Percentiles rank a stretch among this genome's conserved stretches.
Conservation (phyloP, 2,329 filamentous ascomycete species). For the Fusarium fujikuroi region DNA sequence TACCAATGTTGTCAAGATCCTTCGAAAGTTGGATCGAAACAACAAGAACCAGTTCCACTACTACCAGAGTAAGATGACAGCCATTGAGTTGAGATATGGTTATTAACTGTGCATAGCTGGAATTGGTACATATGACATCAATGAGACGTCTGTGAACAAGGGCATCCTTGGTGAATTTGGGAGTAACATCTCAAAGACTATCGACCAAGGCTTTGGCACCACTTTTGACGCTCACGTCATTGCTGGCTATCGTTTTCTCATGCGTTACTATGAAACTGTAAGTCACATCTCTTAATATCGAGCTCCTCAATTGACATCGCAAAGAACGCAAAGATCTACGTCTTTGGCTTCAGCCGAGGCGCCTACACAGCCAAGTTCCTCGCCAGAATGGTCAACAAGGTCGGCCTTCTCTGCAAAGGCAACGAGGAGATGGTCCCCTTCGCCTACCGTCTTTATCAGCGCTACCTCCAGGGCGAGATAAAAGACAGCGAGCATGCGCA, state of each 20-base stretch:
- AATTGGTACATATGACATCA: slow-evolving; percentile 61
- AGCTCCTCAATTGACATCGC: accelerated
- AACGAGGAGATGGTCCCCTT: slow-evolving; percentile 66
- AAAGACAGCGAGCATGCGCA: slow-evolving; percentile 46
- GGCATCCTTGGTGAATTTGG: slow-evolving; percentile 47
- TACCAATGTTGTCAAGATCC: slow-evolving; percentile 65
- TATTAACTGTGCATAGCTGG: slow-evolving; percentile 49
- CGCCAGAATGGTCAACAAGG: slow-evolving; percentile 60
- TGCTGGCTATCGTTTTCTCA: slow-evolving; percentile 64
- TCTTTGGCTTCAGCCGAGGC: slow-evolving; percentile 65
- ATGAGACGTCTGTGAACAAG: slow-evolving; percentile 55
- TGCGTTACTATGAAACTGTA: slow-evolving; percentile 62
- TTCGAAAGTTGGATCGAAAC: slow-evolving; percentile 58
- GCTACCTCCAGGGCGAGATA: slow-evolving; percentile 53
- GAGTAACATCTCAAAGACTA: slow-evolving; percentile 52
- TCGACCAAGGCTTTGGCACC: slow-evolving; percentile 57
- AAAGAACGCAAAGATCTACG: slow-evolving; percentile 61
- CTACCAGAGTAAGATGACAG: slow-evolving; percentile 54
- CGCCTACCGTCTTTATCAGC: slow-evolving; percentile 57
- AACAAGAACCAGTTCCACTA: slow-evolving; percentile 59
- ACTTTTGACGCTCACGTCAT: slow-evolving; percentile 64
- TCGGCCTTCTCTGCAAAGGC: slow-evolving; percentile 61
- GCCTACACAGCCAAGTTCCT: slow-evolving; percentile 65
- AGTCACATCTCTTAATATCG: not conserved
- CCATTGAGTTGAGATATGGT: no score